Conservation (phyloP, 2,329 filamentous ascomycete genomes). For the Xylariaceae sp. region DNA sequence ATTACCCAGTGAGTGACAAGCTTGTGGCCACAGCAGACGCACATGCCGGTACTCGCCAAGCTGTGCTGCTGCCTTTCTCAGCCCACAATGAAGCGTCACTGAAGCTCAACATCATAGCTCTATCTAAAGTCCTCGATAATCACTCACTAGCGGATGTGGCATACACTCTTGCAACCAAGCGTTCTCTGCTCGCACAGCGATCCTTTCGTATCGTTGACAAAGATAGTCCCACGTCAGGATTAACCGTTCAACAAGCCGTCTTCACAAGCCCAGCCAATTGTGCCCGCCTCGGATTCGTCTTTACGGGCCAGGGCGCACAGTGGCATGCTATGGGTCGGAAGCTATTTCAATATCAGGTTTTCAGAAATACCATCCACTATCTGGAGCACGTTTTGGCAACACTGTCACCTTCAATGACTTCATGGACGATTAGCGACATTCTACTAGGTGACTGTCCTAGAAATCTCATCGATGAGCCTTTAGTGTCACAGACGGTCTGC, state of each 20-base stretch:
- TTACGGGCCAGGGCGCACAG: slow-evolving; percentile 43
- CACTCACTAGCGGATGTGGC: slow-evolving; percentile 18
- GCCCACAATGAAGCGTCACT: slow-evolving; percentile 32
- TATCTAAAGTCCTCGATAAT: slow-evolving; percentile 1
- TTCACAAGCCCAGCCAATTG: neutral
- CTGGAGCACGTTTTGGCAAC: slow-evolving; percentile 23
- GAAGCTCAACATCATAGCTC: slow-evolving; percentile 23
- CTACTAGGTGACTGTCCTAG: neutral
- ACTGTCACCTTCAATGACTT: neutral
- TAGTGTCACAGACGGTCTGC: slow-evolving; percentile 41
- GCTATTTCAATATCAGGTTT: slow-evolving; percentile 25
- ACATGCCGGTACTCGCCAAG: slow-evolving; percentile 25
- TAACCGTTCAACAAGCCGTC: neutral
- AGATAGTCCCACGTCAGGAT: neutral
- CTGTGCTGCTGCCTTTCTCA: slow-evolving; percentile 35
- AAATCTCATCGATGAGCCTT: slow-evolving; percentile 21
- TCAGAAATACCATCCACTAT: slow-evolving; percentile 12
- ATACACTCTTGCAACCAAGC: slow-evolving; percentile 23
- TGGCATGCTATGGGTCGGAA: slow-evolving; percentile 40
- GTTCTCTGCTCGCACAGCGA: slow-evolving; percentile 10
- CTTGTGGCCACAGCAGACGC: neutral
- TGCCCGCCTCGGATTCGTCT: slow-evolving; percentile 15
- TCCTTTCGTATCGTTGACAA: slow-evolving; percentile 23
- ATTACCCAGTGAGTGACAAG: neutral
- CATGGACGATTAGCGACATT: slow-evolving; percentile 19